A percentile compares a stretch with the other conserved stretches of the same genome.
Conservation (phyloP, 495 filamentous ascomycete species). For the Bacidia rubella region DNA sequence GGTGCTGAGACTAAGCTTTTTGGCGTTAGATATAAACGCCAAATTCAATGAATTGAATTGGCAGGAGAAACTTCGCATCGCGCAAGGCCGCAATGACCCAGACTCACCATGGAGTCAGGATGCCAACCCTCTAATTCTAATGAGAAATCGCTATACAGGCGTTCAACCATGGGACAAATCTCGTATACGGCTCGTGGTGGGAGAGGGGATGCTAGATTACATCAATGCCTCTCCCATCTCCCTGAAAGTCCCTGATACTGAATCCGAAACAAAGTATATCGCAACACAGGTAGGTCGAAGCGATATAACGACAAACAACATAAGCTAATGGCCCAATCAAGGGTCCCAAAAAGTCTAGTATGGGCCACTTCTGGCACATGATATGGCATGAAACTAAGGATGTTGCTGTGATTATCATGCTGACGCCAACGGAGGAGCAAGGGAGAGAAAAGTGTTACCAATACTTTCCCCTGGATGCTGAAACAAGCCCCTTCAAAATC, state of each 20-base stretch:
- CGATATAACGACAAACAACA: constrained; percentile 3
- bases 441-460: constrained; percentile 81
- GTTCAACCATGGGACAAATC: constrained; percentile 75
- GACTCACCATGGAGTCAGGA: constrained; percentile 43
- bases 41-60: constrained; percentile 51
- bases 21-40: constrained; percentile 7
- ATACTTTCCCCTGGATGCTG: constrained; percentile 61
- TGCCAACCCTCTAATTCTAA: constrained; percentile 30
- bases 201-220: constrained; percentile 70
- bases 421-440: constrained; percentile 76
- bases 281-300: constrained; percentile 45
- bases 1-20: constrained; percentile 5
- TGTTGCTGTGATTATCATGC: constrained; percentile 84
- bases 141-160: constrained; percentile 50
- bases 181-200: constrained; percentile 71
- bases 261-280: constrained; percentile 45
- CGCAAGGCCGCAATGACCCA: constrained; percentile 30
- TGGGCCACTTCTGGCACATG: constrained; percentile 91
- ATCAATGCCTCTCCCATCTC: constrained; percentile 90
- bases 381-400: constrained; percentile 69
- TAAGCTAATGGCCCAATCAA: constrained; percentile 24
- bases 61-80: constrained; percentile 44
- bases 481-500: constrained; percentile 30
- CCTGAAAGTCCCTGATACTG: constrained; percentile 42
- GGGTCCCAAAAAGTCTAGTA: constrained; percentile 62